A percentile compares a stretch with the other conserved stretches of the same genome.
Conservation (phyloP, 306 rosid species). For the Parietaria judaica region DNA sequence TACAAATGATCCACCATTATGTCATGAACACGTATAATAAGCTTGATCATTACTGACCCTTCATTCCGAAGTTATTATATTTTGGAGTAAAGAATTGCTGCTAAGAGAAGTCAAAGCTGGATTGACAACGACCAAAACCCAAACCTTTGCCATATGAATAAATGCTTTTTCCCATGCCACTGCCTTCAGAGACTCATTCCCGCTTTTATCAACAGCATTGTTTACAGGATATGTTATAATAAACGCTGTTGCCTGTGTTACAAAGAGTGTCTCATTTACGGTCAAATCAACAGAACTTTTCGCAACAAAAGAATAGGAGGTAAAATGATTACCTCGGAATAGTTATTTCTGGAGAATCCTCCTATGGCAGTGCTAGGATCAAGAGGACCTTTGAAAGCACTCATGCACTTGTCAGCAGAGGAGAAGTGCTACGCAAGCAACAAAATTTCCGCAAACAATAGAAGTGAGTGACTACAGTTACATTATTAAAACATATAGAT, state of each 20-base stretch:
- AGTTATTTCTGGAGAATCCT: conserved; percentile 72
- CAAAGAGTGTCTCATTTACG: conserved; percentile 15
- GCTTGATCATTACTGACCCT: no score
- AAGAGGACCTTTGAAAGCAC: conserved; percentile 90
- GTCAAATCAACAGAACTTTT: neutral
- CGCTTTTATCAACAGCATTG: conserved; percentile 62
- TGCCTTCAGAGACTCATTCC: conserved; percentile 63
- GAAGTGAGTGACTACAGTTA: neutral
- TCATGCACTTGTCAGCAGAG: conserved; percentile 84
- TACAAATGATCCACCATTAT: neutral
- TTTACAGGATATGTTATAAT: conserved; percentile 80
- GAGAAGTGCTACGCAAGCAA: conserved; percentile 68
- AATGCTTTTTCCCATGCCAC: conserved; percentile 95
- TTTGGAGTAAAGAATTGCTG: no score
- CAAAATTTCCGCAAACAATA: neutral
- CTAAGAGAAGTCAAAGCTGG: no score
- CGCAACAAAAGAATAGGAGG: neutral
- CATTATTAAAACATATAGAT: neutral
- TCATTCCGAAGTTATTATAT: no score
- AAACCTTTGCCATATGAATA: conserved; percentile 86
- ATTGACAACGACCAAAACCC: conserved; percentile 13
- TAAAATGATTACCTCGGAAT: conserved; percentile 59
- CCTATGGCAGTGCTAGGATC: conserved; percentile 99
- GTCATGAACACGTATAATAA: neutral
- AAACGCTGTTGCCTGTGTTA: conserved; percentile 84